Percentiles rank a stretch among this genome's conserved stretches.
Evolutionary conservation across 139 green algal species (phyloP).

Genomic region (Ettlia oleoabundans): DNA sequence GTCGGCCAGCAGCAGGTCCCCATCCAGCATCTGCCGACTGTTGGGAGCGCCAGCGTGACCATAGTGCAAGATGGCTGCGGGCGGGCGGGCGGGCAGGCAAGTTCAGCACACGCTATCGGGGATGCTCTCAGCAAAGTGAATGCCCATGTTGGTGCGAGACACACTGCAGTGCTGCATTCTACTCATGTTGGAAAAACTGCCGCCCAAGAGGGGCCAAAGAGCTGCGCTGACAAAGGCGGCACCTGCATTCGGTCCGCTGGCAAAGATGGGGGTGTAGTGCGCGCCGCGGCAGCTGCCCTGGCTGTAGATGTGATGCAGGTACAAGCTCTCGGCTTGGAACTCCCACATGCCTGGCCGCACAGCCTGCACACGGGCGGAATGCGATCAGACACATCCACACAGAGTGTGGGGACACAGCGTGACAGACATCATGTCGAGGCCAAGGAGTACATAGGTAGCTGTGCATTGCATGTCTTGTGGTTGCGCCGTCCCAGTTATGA

Average conservation of each 20-base stretch:
- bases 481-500: neutral
- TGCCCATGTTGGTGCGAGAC: no score
- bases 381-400: no score
- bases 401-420: no score
- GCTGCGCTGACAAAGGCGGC: no score
- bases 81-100: neutral
- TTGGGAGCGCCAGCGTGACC: conserved; percentile 89
- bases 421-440: no score
- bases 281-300: conserved; percentile 53
- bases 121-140: no score
- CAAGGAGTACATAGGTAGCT: no score
- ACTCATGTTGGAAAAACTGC: neutral
- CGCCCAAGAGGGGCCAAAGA: no score
- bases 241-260: conserved; percentile 71
- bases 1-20: conserved; percentile 84
- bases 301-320: conserved; percentile 76
- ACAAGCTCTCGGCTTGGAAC: conserved; percentile 68
- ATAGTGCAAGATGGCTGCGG: conserved; percentile 86
- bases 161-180: neutral
- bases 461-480: neutral
- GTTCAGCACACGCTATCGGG: no score
- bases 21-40: conserved; percentile 63
- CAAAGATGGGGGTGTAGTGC: conserved; percentile 88
- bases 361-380: neutral
- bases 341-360: conserved; percentile 70